A percentile compares a stretch with the other conserved stretches of the same genome.
Conservation (phyloP, 306 rosid genomes). For the Macrotyloma uniflorum region DNA sequence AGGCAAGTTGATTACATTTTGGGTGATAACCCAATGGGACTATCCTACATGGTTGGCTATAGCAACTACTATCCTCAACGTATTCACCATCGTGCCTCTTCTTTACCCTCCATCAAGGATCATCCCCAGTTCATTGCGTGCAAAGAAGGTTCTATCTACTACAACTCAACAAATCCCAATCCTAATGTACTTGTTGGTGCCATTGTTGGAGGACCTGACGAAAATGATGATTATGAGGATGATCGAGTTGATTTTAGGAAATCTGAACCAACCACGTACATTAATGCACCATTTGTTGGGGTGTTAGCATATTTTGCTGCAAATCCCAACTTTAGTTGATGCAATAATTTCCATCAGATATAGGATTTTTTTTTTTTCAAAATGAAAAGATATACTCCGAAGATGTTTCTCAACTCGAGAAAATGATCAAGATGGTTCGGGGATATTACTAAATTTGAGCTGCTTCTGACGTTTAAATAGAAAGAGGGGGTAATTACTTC, state of each 20-base stretch:
- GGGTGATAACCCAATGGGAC: constrained; percentile 77
- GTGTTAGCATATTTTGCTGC: constrained; percentile 70
- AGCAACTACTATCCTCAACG: constrained; percentile 60
- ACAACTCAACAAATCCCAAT: constrained; percentile 67
- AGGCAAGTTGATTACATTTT: constrained; percentile 80
- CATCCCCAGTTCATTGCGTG: constrained; percentile 65
- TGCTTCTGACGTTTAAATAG: constrained; percentile 22
- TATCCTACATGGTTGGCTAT: constrained; percentile 93
- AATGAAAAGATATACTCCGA: constrained; percentile 12
- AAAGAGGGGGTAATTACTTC: not conserved
- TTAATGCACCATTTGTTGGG: constrained; percentile 91
- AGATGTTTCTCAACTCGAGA: constrained; percentile 61
- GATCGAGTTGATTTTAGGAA: constrained; percentile 68
- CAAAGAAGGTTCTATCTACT: constrained; percentile 70
- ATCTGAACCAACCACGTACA: constrained; percentile 87
- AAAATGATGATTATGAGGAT: constrained; percentile 67
- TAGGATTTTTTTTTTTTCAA: not conserved
- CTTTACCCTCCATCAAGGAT: constrained; percentile 71
- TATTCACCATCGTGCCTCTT: constrained; percentile 89
- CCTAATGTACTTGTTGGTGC: constrained; percentile 79
- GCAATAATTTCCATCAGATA: not conserved
- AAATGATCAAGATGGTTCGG: constrained; percentile 40
- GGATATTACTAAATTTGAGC: not conserved
- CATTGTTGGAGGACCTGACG: constrained; percentile 80
- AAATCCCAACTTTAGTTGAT: constrained; percentile 51